Percentiles rank a stretch among this genome's conserved stretches.
Conservation (phyloP, 352 stramenopile genomes). For the Pythium grandisporangium region DNA sequence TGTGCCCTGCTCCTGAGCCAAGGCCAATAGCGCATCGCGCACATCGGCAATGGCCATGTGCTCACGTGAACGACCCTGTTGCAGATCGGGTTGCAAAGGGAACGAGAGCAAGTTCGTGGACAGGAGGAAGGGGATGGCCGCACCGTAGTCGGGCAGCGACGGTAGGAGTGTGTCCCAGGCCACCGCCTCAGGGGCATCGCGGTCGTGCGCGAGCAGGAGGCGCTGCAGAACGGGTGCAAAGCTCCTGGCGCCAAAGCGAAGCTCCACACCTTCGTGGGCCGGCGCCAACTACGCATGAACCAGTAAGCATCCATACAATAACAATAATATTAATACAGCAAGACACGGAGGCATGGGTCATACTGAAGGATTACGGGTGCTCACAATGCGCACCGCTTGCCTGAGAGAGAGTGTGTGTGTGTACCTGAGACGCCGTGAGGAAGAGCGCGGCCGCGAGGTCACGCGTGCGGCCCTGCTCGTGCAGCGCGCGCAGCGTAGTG, state of each 20-base stretch:
- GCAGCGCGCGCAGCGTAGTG: conserved; percentile 24
- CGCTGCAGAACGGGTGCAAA: conserved; percentile 50
- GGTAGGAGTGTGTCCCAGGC: conserved; percentile 23
- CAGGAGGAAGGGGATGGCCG: conserved; percentile 8
- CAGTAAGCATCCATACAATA: not conserved
- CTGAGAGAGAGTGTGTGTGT: not conserved
- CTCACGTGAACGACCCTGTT: conserved; percentile 1
- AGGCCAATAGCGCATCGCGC: conserved; percentile 38
- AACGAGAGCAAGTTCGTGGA: conserved; percentile 1
- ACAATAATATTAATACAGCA: too few species aligned
- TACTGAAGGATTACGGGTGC: too few species aligned
- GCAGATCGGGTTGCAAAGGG: not conserved
- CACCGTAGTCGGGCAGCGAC: conserved; percentile 13
- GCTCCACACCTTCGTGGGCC: conserved; percentile 56
- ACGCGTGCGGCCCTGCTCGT: conserved; percentile 1
- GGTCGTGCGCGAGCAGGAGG: too few species aligned
- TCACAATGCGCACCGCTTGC: too few species aligned
- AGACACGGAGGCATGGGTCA: too few species aligned
- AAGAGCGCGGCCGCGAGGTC: conserved; percentile 49
- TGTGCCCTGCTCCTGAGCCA: conserved; percentile 44
- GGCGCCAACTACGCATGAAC: conserved; percentile 41
- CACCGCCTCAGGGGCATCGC: conserved; percentile 3
- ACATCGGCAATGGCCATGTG: conserved; percentile 33
- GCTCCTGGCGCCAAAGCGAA: conserved; percentile 57
- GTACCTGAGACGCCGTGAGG: conserved; percentile 49